These are phyloP conservation scores for Calonectria ilicicola DNA, from an alignment of 2,329 filamentous ascomycete genomes.

Conservation along the genomic window DNA sequence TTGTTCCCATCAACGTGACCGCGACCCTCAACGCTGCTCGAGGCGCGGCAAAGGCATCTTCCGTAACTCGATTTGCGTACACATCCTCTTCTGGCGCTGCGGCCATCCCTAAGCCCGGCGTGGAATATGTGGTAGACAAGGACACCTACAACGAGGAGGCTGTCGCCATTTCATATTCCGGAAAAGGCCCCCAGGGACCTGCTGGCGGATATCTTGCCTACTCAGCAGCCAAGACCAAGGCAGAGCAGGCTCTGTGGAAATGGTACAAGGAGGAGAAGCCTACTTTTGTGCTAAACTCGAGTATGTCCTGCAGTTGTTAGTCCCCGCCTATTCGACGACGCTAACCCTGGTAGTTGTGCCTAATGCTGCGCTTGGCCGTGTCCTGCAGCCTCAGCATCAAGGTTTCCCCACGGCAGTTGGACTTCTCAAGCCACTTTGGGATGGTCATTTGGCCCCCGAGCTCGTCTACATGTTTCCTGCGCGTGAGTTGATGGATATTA, in stretches of 20 bases:
- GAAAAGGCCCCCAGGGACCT: neutral
- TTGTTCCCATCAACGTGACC: conserved; percentile 8
- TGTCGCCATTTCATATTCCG: conserved; percentile 1
- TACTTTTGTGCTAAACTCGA: conserved; percentile 7
- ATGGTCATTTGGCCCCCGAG: conserved; percentile 4
- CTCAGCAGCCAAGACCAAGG: conserved; percentile 19
- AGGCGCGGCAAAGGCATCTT: neutral
- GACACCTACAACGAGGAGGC: conserved; percentile 22
- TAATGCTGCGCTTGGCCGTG: neutral
- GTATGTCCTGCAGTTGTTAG: neutral
- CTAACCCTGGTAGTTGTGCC: conserved; percentile 9
- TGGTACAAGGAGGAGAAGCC: conserved; percentile 19
- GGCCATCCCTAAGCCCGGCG: conserved; percentile 2
- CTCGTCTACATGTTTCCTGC: conserved; percentile 6
- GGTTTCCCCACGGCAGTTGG: conserved; percentile 8
- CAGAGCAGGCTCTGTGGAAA: conserved; percentile 16
- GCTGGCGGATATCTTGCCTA: conserved; percentile 10
- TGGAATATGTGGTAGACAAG: neutral
- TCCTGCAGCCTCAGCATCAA: conserved; percentile 1
- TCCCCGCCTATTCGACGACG: neutral
- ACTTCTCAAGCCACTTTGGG: conserved; percentile 9
- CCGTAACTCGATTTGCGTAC: conserved; percentile 13
- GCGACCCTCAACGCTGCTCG: neutral
- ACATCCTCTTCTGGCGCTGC: conserved; percentile 11
- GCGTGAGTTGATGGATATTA: neutral